Evolutionary conservation across 2,329 filamentous ascomycete genomes (phyloP).

Genomic region (Penicillium expansum): DNA sequence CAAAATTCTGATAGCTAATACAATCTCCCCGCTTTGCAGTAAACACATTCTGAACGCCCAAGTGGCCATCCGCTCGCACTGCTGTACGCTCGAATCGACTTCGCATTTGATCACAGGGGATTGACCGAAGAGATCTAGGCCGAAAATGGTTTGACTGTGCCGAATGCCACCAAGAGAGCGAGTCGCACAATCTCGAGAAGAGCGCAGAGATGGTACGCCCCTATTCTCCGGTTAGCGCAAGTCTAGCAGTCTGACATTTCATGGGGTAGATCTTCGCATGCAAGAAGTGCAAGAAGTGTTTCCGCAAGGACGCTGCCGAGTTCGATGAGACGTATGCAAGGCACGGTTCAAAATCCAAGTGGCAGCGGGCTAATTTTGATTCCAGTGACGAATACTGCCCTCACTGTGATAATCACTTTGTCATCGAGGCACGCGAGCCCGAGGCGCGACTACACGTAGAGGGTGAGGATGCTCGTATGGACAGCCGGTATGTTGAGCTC

Average conservation of each 20-base stretch:
- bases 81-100: constrained; percentile 62
- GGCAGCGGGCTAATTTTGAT: neutral
- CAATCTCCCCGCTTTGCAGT: constrained; percentile 49
- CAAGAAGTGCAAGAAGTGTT: constrained; percentile 99
- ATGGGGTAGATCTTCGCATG: constrained; percentile 68
- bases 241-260: constrained; percentile 17
- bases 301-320: constrained; percentile 86
- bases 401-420: constrained; percentile 97
- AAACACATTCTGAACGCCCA: constrained; percentile 99
- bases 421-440: constrained; percentile 82
- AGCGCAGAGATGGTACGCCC: constrained; percentile 70
- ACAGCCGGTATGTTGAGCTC: constrained; percentile 57
- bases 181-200: constrained; percentile 73
- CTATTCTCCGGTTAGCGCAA: neutral
- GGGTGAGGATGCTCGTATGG: constrained; percentile 82
- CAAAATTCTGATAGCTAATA: constrained; percentile 13
- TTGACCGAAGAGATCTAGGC: constrained; percentile 51
- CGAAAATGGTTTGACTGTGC: constrained; percentile 99
- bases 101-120: neutral
- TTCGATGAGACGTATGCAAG: constrained; percentile 72
- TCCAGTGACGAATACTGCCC: constrained; percentile 92
- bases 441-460: constrained; percentile 82
- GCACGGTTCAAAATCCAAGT: neutral
- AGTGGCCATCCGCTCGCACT: constrained; percentile 90
- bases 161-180: constrained; percentile 83